Base-by-base conservation (phyloP, 768 basidiomycete genomes). In the Suillus discolor region DNA sequence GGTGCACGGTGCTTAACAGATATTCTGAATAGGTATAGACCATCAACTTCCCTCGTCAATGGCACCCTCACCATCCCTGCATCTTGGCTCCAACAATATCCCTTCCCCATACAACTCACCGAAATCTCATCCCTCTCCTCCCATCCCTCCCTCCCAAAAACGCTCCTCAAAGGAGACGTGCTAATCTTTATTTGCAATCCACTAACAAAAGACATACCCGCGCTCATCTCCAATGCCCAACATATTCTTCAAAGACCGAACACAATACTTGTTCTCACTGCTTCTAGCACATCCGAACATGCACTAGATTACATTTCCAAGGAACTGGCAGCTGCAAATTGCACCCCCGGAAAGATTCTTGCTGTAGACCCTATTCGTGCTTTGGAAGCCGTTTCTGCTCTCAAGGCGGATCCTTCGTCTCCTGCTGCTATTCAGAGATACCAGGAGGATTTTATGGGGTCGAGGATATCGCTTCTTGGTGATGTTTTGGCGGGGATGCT, bases 151-250 rank as follows among this genome's bases (percentile, higher is more conserved):
- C 44, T 64, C 61, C 61, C 66, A 57, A 67, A 69, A 47, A 70
- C 69, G 42, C 67, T 71, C 42, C 65, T 76, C 66, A 75, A 77
- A 67, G 87, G 87, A 9, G 89, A 92, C 70, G 78, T 91, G 44
- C 82, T 88, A n/a, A 74, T 93, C 67, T 68, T 92, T 20, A 79
- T 91, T 18, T 84, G 79, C 71, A 90, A 91, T 66, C 88, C 90
- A 7, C 65, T 88, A 45, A 82, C 84, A 25, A 84, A 82, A 1
- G 78, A 84, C 9, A 73, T 88, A 25, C 69, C 81, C 1, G 71
- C 79, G 25, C 72, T 89, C 20, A 61, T 67, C 18, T 8, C 57
- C 2, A 71, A 70, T 16, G 68, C 73, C 31, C 66, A 47, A 18
- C 65, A 75, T 51, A 54, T 84, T 57, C 68, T 77, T 64, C 34